These are phyloP conservation scores for Coemansia sp. DNA, from an alignment of 192 early-diverging fungal species.

Conservation along the genomic window DNA sequence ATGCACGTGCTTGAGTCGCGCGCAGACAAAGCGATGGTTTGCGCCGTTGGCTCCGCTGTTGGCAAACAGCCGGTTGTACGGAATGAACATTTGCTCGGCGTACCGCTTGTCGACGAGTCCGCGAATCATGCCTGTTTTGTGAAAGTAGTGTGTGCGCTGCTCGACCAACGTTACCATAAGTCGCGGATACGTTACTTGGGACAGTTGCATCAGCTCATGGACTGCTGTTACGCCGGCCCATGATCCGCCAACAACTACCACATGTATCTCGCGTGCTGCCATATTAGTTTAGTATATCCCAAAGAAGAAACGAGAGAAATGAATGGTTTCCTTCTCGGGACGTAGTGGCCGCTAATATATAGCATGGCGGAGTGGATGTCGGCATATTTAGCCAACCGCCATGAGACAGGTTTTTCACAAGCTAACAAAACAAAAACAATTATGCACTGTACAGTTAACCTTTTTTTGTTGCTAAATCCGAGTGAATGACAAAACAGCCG, in stretches of 20 bases:
- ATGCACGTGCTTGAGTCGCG: constrained; percentile 48
- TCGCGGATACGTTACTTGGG: constrained; percentile 28
- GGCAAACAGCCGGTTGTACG: constrained; percentile 55
- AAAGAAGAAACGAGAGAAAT: background rate
- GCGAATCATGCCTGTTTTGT: constrained; percentile 58
- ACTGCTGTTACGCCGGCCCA: constrained; percentile 58
- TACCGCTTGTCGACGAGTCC: constrained; percentile 55
- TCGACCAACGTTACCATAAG: constrained; percentile 58
- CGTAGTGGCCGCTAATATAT: background rate
- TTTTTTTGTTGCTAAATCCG: background rate
- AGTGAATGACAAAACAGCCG: constrained; percentile 1
- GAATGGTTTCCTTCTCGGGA: background rate
- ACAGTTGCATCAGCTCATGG: constrained; percentile 30
- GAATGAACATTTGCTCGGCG: constrained; percentile 56
- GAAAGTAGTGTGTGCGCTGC: constrained; percentile 59
- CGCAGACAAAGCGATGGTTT: constrained; percentile 56
- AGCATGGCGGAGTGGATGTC: background rate
- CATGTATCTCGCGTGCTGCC: constrained; percentile 44
- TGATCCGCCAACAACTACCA: constrained; percentile 59
- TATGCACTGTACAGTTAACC: background rate
- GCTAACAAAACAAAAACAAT: background rate
- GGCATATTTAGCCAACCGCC: background rate
- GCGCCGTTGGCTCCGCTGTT: constrained; percentile 14
- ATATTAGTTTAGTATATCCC: constrained; percentile 4
- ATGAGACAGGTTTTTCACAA: background rate